A percentile compares a stretch with the other conserved stretches of the same genome.
Evolutionary conservation across 1,284 basidiomycete species (phyloP).

Genomic region (Lignosus rhinocerotis): DNA sequence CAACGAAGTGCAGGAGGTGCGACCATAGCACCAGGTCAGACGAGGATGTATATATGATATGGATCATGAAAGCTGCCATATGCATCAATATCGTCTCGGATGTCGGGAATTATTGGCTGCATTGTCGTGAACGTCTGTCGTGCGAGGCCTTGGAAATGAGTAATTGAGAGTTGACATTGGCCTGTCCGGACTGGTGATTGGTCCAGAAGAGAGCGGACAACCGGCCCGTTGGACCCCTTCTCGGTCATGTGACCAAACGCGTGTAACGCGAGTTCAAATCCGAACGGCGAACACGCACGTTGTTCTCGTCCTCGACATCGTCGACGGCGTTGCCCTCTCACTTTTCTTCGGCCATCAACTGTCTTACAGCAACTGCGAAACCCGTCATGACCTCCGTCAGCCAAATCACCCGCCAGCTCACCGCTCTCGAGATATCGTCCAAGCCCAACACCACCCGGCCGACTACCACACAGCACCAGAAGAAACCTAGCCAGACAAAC

Average conservation of each 20-base stretch:
- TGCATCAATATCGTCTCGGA: no score
- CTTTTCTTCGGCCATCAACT: not conserved
- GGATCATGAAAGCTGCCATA: no score
- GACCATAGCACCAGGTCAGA: no score
- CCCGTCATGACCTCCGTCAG: constrained; percentile 43
- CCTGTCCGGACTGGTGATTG: no score
- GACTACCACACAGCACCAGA: constrained; percentile 43
- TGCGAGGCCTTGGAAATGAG: no score
- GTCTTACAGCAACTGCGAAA: constrained; percentile 12
- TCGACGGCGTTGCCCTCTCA: constrained; percentile 10
- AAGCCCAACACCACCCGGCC: constrained; percentile 40
- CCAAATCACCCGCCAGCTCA: constrained; percentile 48
- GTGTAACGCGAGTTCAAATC: constrained; percentile 20
- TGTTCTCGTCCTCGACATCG: constrained; percentile 19
- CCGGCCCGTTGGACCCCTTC: not conserved
- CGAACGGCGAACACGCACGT: constrained; percentile 12
- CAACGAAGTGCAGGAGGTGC: no score
- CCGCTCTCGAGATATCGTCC: constrained; percentile 49
- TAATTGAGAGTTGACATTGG: no score
- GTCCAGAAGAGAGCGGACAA: no score
- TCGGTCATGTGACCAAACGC: constrained; percentile 22
- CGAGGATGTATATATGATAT: no score
- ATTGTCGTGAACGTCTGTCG: no score
- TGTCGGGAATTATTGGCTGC: no score
- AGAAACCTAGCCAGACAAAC: constrained; percentile 53